Percentiles rank a stretch among this genome's conserved stretches.
Evolutionary conservation across 2,329 filamentous ascomycete species (phyloP).

Genomic region (Paracamarosporium sp.): DNA sequence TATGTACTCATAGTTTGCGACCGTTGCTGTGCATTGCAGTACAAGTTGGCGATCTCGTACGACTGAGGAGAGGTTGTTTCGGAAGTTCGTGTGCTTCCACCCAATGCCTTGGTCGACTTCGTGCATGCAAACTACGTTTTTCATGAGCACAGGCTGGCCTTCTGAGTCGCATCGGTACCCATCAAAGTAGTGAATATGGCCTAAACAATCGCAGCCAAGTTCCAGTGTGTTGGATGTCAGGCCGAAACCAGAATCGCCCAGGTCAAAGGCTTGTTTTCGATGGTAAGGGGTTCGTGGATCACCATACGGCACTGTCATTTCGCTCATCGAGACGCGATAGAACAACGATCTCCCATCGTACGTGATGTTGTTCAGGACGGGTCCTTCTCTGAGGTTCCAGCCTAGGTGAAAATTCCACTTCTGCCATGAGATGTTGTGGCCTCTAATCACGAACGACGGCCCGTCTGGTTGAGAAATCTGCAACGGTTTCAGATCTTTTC

Average conservation of each 20-base stretch:
- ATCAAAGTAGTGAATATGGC: slow-evolving; percentile 73
- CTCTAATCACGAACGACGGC: slow-evolving; percentile 63
- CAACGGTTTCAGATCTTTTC: slow-evolving; percentile 68
- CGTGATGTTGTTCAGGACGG: slow-evolving; percentile 70
- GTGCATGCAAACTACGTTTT: slow-evolving; percentile 73
- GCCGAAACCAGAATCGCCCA: slow-evolving; percentile 71
- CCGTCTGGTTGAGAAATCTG: slow-evolving; percentile 71
- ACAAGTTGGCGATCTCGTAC: slow-evolving; percentile 70
- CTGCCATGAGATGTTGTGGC: slow-evolving; percentile 68
- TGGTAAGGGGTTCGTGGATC: slow-evolving; percentile 73
- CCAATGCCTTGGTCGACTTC: slow-evolving; percentile 74
- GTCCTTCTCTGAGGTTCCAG: slow-evolving; percentile 73
- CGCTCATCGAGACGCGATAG: slow-evolving; percentile 69
- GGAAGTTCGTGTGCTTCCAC: slow-evolving; percentile 76
- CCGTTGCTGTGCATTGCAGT: slow-evolving; percentile 73
- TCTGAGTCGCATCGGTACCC: slow-evolving; percentile 65
- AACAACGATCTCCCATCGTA: slow-evolving; percentile 69
- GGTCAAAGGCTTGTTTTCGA: slow-evolving; percentile 74
- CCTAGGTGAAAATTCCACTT: slow-evolving; percentile 74
- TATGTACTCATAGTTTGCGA: slow-evolving; percentile 77
- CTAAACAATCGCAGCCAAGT: slow-evolving; percentile 74
- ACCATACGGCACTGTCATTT: slow-evolving; percentile 70
- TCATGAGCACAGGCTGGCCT: slow-evolving; percentile 64
- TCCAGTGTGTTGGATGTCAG: slow-evolving; percentile 73
- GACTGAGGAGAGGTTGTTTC: slow-evolving; percentile 68